phyloP scores from a whole-genome alignment of 2,329 filamentous ascomycete species.

The Berkeleyomyces rouxiae region DNA sequence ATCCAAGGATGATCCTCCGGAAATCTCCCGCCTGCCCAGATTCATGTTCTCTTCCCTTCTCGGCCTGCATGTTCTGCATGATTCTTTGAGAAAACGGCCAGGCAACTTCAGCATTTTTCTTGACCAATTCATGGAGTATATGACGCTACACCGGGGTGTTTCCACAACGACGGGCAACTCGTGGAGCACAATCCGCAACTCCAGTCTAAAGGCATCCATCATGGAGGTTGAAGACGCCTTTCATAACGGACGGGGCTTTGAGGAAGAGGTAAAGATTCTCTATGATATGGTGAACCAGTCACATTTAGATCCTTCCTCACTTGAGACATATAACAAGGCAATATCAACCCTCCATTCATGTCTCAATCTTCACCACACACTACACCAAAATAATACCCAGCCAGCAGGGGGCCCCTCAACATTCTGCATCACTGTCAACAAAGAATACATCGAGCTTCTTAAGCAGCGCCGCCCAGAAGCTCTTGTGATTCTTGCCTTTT shows the following conservation, averaged over 20 bases:
- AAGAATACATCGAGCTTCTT: conserved; percentile 23
- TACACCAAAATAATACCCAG: background rate
- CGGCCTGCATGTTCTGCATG: background rate
- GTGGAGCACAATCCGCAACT: background rate
- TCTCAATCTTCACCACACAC: background rate
- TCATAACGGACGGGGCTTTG: background rate
- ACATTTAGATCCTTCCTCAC: background rate
- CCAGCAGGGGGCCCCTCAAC: background rate
- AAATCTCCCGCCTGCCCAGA: background rate
- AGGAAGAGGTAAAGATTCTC: background rate
- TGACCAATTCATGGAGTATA: background rate
- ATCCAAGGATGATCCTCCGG: background rate
- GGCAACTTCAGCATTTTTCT: background rate
- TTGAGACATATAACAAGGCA: background rate
- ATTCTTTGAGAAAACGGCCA: background rate
- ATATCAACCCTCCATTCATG: background rate
- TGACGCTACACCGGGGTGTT: background rate
- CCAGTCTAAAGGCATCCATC: background rate
- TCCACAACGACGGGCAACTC: background rate
- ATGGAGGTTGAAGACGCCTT: background rate
- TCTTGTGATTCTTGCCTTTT: conserved; percentile 25
- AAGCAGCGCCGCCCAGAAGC: conserved; percentile 24
- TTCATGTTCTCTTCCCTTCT: background rate
- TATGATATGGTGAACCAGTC: background rate
- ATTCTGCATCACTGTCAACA: background rate